Base-by-base conservation (phyloP, 352 stramenopile genomes). In the Phytophthora cryptogea region DNA sequence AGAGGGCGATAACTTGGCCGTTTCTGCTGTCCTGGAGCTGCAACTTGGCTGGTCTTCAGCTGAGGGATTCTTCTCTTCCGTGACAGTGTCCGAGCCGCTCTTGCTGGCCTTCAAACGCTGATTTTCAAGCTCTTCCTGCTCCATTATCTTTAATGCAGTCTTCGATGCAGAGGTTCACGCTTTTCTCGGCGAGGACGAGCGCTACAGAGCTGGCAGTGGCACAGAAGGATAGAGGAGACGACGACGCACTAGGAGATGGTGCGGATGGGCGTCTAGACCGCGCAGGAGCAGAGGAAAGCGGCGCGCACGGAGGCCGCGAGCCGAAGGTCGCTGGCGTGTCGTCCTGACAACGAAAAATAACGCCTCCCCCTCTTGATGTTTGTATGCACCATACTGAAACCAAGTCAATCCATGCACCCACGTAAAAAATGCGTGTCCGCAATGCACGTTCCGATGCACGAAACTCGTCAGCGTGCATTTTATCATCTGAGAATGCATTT, bases 171-270 rank as follows among this genome's bases (percentile, higher is more conserved):
- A n/a, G 4, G 41, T 41, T 51, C 17, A 16, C 30, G 40, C 2
- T 64, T 60, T 68, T 70, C 52, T 64, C 37, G 50, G 43, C 28
- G 31, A 35, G 17, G 63, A 52, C 23, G 27, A 17, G 59, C 23
- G 59, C 31, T 47, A 57, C 39, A 20, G 33, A 26, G 42, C 47
- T 68, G 37, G 23, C 16, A 23, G 40, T 50, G 54, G 43, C 31
- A 16, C 35, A 20, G 6, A 47, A 32, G 27, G 36, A 26, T 13
- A 46, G 30, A 60, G 13, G 28, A 51, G 40, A 59, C 20, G n/a
- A 36, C 16, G 5, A 20, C 20, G 0, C 31, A n/a, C 3, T 30
- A 46, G 32, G 1, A 37, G 44, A 26, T 14, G 2, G 30, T 30
- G 13, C 7, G 30, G 5, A 4, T 37, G 16, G 2, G 14, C 14